These are phyloP conservation scores for Trichoderma aggressivum DNA, from an alignment of 2,329 filamentous ascomycete genomes.

Conservation along the genomic window DNA sequence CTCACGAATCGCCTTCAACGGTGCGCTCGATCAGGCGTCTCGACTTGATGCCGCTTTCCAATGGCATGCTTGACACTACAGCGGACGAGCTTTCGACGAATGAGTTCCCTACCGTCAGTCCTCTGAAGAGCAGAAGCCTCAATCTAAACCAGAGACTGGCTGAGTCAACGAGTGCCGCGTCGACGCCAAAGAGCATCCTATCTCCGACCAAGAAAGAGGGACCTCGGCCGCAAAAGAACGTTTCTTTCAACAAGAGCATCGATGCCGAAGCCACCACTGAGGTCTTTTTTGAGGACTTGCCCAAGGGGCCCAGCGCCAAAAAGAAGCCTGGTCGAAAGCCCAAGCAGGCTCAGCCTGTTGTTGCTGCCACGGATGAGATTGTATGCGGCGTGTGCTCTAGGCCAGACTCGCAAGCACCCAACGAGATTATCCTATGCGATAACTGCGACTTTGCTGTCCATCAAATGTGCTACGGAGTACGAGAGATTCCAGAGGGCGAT, in stretches of 20 bases:
- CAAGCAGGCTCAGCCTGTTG: slow-evolving; percentile 21
- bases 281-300: slow-evolving; percentile 52
- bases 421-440: slow-evolving; percentile 63
- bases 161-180: slow-evolving; percentile 16
- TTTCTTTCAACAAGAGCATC: slow-evolving; percentile 45
- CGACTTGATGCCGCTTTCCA: background rate
- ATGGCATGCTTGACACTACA: slow-evolving; percentile 15
- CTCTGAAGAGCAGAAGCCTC: slow-evolving; percentile 8
- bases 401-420: slow-evolving; percentile 54
- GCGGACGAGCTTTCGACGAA: slow-evolving; percentile 14
- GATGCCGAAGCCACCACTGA: slow-evolving; percentile 35
- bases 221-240: slow-evolving; percentile 47
- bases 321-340: slow-evolving; percentile 27
- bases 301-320: slow-evolving; percentile 35
- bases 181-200: slow-evolving; percentile 53
- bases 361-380: slow-evolving; percentile 39
- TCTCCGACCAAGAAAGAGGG: slow-evolving; percentile 50
- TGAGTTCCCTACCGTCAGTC: slow-evolving; percentile 6
- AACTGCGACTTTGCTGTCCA: slow-evolving; percentile 61
- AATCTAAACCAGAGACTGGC: slow-evolving; percentile 13
- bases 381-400: slow-evolving; percentile 56
- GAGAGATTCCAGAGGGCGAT: slow-evolving; percentile 57
- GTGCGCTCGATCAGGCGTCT: slow-evolving; percentile 11
- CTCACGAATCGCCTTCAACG: slow-evolving; percentile 20
- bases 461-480: slow-evolving; percentile 57